Percentiles rank a stretch among this genome's conserved stretches.
These are phyloP conservation scores for Gyromitra esculenta DNA, from an alignment of 2,329 filamentous ascomycete genomes.

Conservation along the genomic window DNA sequence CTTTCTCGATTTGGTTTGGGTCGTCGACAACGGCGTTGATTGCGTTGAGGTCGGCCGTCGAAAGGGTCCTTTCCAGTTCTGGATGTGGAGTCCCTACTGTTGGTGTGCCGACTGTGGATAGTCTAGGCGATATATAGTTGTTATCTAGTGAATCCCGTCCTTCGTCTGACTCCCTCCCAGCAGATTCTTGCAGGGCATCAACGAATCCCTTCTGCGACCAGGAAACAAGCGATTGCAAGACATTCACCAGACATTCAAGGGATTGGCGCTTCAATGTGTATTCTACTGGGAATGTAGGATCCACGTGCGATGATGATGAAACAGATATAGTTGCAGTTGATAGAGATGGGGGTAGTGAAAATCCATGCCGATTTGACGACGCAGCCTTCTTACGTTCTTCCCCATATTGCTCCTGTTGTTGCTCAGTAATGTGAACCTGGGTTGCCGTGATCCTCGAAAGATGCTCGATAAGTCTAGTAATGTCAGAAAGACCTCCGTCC, in stretches of 20 bases:
- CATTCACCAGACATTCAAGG: slow-evolving; percentile 86
- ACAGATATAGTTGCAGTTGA: slow-evolving; percentile 78
- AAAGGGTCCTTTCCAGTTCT: slow-evolving; percentile 55
- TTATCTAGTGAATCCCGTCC: slow-evolving; percentile 82
- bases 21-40: slow-evolving; percentile 76
- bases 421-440: slow-evolving; percentile 76
- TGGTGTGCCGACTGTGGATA: slow-evolving; percentile 66
- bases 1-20: slow-evolving; percentile 90
- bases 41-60: slow-evolving; percentile 50
- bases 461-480: slow-evolving; percentile 81
- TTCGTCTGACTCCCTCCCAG: slow-evolving; percentile 63
- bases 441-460: slow-evolving; percentile 85
- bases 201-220: slow-evolving; percentile 71
- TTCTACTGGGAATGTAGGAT: slow-evolving; percentile 82
- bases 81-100: slow-evolving; percentile 70
- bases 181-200: slow-evolving; percentile 52
- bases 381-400: slow-evolving; percentile 72
- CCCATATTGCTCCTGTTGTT: slow-evolving; percentile 86
- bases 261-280: slow-evolving; percentile 91
- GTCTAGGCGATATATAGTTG: slow-evolving; percentile 62
- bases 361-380: slow-evolving; percentile 70
- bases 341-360: slow-evolving; percentile 83
- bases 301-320: slow-evolving; percentile 64
- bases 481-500: slow-evolving; percentile 34
- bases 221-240: slow-evolving; percentile 86